Evolutionary conservation across 2,329 filamentous ascomycete species (phyloP).

Genomic region (Monilinia vaccinii-corymbosi): DNA sequence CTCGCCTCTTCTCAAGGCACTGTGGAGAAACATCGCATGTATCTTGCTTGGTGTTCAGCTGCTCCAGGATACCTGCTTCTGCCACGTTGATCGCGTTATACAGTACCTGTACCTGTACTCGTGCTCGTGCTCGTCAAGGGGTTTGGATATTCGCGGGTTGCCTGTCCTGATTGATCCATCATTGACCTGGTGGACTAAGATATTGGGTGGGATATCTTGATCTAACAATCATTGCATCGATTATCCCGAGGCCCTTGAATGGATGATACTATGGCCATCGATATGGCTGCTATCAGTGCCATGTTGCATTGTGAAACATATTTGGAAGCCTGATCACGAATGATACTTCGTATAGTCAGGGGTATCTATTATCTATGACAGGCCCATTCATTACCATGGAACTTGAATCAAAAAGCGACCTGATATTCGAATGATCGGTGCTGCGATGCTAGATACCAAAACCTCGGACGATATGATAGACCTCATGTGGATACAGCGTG

Average conservation of each 20-base stretch:
- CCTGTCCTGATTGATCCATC: background rate
- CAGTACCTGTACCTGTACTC: background rate
- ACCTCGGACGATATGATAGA: constrained; percentile 2
- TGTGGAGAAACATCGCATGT: constrained; percentile 1
- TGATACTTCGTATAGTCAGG: background rate
- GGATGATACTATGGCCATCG: background rate
- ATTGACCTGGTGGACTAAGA: background rate
- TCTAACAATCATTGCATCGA: background rate
- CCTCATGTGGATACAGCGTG: constrained; percentile 1
- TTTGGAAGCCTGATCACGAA: constrained; percentile 2
- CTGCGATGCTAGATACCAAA: background rate
- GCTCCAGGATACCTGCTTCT: constrained; percentile 3
- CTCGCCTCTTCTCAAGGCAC: background rate
- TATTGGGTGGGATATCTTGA: background rate
- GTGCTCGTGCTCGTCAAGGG: background rate
- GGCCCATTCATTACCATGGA: background rate
- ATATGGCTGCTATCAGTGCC: too few species aligned
- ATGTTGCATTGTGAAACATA: background rate
- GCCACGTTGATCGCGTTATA: constrained; percentile 4
- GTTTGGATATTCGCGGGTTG: background rate
- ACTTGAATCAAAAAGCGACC: background rate
- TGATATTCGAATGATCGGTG: background rate
- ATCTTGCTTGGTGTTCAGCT: background rate
- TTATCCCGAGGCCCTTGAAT: background rate
- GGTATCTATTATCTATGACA: background rate